Evolutionary conservation across 768 basidiomycete species (phyloP), one percentile per base, ranked within the genome.

Genomic region (Leucosporidium yakuticum): DNA sequence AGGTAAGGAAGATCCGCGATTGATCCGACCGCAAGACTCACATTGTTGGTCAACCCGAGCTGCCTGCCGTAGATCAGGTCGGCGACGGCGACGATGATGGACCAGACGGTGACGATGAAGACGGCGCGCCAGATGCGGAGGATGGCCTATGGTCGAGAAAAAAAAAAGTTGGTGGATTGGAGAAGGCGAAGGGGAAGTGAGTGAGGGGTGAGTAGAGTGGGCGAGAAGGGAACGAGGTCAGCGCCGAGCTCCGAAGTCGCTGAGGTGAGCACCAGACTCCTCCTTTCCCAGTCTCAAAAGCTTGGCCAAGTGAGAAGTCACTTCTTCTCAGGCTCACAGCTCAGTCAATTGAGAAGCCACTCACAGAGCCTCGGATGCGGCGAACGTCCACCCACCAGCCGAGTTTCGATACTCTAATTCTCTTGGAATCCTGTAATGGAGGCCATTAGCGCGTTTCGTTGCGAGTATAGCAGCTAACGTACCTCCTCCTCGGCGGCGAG

Each of bases 331-430:
- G n/a, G n/a, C n/a, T n/a, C n/a, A n/a, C n/a, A n/a, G n/a, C n/a
- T n/a, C n/a, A n/a, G 39, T 15, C 39, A 15, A 2, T 44, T 44
- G 39, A n/a, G n/a, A 44, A 44, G 39, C 21, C 4, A 36, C 57
- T 19, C 36, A 58, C 57, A 23, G 67, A 68, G 1, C 70, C 70
- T 12, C 58, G 55, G 20, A 68, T 32, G 19, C 70, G 55, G 23
- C 49, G 29, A 29, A 62, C 57, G 48, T 71, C 70, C 4, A 62
- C 56, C 70, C 70, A 71, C 70, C 70, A 71, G 21, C 67, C 67
- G 4, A 67, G 49, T 27, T 62, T 59, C 21, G 56, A 60, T 2
- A 61, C 25, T 5, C 70, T 60, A 20, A 71, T 65, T 47, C 70
- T 63, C 67, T 68, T 68, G 4, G 63, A 58, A 31, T 71, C 70